phyloP scores from a whole-genome alignment of 1,284 basidiomycete species.

The Trametes pubescens region DNA sequence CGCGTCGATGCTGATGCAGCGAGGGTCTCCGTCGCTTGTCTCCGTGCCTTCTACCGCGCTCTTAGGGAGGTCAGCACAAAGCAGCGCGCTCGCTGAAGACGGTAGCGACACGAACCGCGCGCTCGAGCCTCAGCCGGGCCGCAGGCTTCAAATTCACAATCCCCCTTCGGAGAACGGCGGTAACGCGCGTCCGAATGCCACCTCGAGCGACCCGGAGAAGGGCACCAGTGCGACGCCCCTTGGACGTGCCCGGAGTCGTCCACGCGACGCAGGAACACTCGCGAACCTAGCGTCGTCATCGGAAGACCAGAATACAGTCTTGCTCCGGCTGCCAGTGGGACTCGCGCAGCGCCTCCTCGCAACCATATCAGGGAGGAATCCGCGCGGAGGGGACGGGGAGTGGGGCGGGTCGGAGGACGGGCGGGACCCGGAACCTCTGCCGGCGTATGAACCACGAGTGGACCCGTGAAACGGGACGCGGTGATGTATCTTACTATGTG shows the following conservation, averaged over 20 bases:
- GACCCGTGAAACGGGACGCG: no score
- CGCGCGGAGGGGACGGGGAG: not conserved
- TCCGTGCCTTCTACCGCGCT: not conserved
- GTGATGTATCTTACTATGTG: no score
- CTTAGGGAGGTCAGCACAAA: not conserved
- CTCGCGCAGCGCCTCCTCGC: not conserved
- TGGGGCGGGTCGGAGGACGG: not conserved
- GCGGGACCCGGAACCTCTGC: not conserved
- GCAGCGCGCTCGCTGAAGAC: not conserved
- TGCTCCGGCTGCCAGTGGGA: not conserved
- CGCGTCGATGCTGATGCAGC: not conserved
- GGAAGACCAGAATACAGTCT: not conserved
- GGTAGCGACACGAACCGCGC: not conserved
- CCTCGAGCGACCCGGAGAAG: not conserved
- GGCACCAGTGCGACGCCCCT: no score
- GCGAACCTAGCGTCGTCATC: not conserved
- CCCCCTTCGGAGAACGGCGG: not conserved
- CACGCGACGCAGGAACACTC: not conserved
- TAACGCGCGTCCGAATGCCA: not conserved
- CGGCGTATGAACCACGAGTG: not conserved
- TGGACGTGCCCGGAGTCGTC: no score
- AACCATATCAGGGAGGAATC: not conserved
- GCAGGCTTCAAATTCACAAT: not conserved
- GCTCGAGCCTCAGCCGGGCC: not conserved
- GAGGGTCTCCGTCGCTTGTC: not conserved